phyloP scores from a whole-genome alignment of 805 yeast species.

The Teunomyces pallodes region DNA sequence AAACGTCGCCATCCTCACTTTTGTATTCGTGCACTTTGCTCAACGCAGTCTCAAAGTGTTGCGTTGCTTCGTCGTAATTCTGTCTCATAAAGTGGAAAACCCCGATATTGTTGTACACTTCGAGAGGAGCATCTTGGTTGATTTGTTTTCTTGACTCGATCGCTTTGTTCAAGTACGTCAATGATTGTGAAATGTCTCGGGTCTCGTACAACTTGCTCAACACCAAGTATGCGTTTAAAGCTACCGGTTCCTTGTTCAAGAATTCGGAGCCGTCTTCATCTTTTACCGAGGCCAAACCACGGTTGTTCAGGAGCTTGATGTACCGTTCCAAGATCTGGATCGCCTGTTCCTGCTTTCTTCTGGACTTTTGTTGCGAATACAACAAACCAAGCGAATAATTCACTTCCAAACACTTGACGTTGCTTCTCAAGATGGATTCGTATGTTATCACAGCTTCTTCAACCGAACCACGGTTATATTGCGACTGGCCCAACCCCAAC shows the following conservation, averaged over 20 bases:
- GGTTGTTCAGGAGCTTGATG: slow-evolving; percentile 56
- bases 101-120: slow-evolving; percentile 78
- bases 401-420: slow-evolving; percentile 71
- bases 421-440: slow-evolving; percentile 65
- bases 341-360: slow-evolving; percentile 50
- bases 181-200: slow-evolving; percentile 63
- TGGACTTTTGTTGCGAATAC: slow-evolving; percentile 51
- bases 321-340: slow-evolving; percentile 68
- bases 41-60: slow-evolving; percentile 51
- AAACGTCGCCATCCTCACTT: slow-evolving; percentile 41
- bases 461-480: slow-evolving; percentile 64
- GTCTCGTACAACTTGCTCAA: slow-evolving; percentile 71
- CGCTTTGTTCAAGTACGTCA: slow-evolving; percentile 60
- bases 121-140: slow-evolving; percentile 49
- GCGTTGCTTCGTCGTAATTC: slow-evolving; percentile 55
- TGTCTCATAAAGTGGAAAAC: slow-evolving; percentile 72
- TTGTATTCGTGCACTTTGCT: slow-evolving; percentile 33
- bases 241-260: slow-evolving; percentile 51
- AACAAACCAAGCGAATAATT: slow-evolving; percentile 73
- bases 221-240: slow-evolving; percentile 62
- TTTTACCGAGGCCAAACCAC: slow-evolving; percentile 26
- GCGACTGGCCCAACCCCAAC: slow-evolving; percentile 84
- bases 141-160: slow-evolving; percentile 47
- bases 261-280: slow-evolving; percentile 17
- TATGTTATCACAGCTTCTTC: slow-evolving; percentile 87